Evolutionary conservation across 2,329 filamentous ascomycete genomes (phyloP).

Genomic region (Xylariaceae sp.): DNA sequence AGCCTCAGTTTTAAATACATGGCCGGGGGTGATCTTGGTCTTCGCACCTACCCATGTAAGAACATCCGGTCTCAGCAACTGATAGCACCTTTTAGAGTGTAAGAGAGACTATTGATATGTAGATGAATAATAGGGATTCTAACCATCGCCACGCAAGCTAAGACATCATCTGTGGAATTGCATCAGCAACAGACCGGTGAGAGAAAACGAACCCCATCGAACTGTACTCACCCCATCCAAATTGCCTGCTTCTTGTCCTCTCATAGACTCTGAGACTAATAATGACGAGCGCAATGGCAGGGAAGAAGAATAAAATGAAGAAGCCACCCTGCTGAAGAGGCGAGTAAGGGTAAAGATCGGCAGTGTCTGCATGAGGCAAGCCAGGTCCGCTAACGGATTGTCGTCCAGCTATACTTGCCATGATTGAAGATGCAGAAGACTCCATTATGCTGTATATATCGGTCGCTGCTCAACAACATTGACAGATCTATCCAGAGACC

Average conservation of each 20-base stretch:
- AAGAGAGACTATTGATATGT: not conserved
- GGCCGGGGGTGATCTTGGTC: not conserved
- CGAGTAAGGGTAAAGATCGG: slow-evolving; percentile 22
- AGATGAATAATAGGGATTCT: not conserved
- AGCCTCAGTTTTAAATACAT: not conserved
- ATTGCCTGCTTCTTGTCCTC: slow-evolving; percentile 25
- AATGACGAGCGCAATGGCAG: slow-evolving; percentile 21
- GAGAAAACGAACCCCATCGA: not conserved
- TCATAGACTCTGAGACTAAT: slow-evolving; percentile 25
- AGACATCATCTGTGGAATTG: slow-evolving; percentile 13
- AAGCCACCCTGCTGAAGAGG: slow-evolving; percentile 25
- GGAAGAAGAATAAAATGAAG: slow-evolving; percentile 30
- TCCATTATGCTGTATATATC: slow-evolving; percentile 13
- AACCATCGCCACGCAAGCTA: slow-evolving; percentile 20
- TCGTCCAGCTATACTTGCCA: slow-evolving; percentile 13
- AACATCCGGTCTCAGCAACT: slow-evolving; percentile 26
- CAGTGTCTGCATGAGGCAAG: slow-evolving; percentile 11
- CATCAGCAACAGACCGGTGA: slow-evolving; percentile 5
- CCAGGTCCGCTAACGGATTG: slow-evolving; percentile 16
- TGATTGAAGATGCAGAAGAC: slow-evolving; percentile 19
- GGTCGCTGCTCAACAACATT: not conserved
- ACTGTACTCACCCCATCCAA: slow-evolving; percentile 26
- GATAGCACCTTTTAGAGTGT: slow-evolving; percentile 20
- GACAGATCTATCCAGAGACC: slow-evolving; percentile 4
- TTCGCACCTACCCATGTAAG: slow-evolving; percentile 24